Percentiles rank a stretch among this genome's conserved stretches.
Conservation (phyloP, 805 yeast genomes). For the Phaffomyces opuntiae region DNA sequence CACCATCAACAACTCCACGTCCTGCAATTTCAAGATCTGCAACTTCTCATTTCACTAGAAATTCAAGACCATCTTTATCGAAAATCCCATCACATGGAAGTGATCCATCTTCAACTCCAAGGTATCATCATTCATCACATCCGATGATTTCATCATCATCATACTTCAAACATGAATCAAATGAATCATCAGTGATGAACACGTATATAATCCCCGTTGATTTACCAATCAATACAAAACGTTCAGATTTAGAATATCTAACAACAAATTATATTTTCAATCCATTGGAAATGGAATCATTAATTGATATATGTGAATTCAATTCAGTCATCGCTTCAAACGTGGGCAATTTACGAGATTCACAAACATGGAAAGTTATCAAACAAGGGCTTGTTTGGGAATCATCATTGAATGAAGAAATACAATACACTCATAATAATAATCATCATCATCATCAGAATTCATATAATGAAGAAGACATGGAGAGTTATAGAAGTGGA, state of each 20-base stretch:
- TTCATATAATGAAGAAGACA: not conserved
- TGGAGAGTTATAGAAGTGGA: slow-evolving; percentile 13
- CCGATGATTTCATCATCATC: not conserved
- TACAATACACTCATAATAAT: slow-evolving; percentile 1
- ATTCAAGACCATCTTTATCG: slow-evolving; percentile 11
- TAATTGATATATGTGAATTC: slow-evolving; percentile 42
- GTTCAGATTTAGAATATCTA: slow-evolving; percentile 37
- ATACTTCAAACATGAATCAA: not conserved
- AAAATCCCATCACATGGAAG: slow-evolving; percentile 14
- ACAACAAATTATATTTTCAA: slow-evolving; percentile 41
- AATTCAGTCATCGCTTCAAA: slow-evolving; percentile 52
- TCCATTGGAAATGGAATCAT: slow-evolving; percentile 30
- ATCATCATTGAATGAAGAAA: slow-evolving; percentile 10
- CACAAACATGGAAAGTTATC: slow-evolving; percentile 58
- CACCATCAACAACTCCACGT: slow-evolving; percentile 15
- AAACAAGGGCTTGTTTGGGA: slow-evolving; percentile 40
- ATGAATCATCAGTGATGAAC: slow-evolving; percentile 11
- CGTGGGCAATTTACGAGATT: slow-evolving; percentile 44
- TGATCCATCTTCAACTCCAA: not conserved
- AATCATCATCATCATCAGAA: not conserved
- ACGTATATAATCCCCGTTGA: slow-evolving; percentile 20
- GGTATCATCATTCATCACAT: slow-evolving; percentile 1
- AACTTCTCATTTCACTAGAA: slow-evolving; percentile 10
- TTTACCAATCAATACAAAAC: slow-evolving; percentile 18
- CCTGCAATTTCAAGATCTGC: slow-evolving; percentile 21